Percentiles rank a stretch among this genome's conserved stretches.
Conservation (phyloP, 139 green algal species). For the Microglena sp. region DNA sequence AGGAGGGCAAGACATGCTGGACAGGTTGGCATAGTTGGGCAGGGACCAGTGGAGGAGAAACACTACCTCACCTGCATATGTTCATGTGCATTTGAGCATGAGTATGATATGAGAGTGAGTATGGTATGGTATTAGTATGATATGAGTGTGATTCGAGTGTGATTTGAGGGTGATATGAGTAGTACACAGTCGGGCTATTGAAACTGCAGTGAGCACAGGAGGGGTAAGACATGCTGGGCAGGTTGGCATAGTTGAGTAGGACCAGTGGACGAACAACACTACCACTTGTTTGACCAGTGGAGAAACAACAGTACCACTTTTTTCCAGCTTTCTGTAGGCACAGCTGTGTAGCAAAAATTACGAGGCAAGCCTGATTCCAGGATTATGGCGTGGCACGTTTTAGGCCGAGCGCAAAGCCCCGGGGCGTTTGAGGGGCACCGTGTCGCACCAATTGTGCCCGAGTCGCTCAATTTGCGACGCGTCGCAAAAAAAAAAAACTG, state of each 20-base stretch:
- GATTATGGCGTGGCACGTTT: neutral
- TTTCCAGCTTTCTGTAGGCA: too few species aligned
- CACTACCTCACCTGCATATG: neutral
- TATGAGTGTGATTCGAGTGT: too few species aligned
- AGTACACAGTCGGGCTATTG: neutral
- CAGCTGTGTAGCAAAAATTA: too few species aligned
- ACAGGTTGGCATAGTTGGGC: neutral
- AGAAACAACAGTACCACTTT: too few species aligned
- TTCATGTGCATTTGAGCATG: neutral
- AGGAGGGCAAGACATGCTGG: neutral
- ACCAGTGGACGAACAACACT: too few species aligned
- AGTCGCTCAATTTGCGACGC: neutral
- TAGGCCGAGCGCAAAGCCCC: neutral
- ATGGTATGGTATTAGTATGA: too few species aligned
- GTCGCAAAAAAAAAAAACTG: conserved; percentile 3
- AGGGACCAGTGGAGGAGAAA: too few species aligned
- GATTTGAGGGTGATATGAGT: neutral
- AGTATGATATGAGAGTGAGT: neutral
- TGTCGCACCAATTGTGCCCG: neutral
- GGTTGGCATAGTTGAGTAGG: too few species aligned
- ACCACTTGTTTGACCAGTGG: too few species aligned
- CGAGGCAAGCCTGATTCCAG: too few species aligned
- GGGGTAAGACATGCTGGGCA: neutral
- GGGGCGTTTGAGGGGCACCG: neutral
- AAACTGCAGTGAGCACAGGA: neutral